These are phyloP conservation scores for Phytophthora pluvialis DNA, from an alignment of 352 stramenopile genomes.

Conservation along the genomic window DNA sequence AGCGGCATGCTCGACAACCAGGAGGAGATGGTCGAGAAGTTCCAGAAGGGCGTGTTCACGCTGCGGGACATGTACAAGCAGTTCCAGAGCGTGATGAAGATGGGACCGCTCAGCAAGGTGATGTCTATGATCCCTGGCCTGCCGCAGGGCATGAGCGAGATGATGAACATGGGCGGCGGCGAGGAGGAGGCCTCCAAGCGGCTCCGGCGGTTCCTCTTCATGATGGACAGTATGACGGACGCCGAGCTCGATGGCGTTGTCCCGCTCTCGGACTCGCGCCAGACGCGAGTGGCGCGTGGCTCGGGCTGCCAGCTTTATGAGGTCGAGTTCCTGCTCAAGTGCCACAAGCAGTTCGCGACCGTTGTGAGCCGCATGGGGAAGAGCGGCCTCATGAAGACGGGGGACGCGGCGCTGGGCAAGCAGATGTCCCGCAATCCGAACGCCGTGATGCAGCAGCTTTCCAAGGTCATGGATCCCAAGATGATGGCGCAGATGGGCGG, in stretches of 20 bases:
- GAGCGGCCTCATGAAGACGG: conserved; percentile 92
- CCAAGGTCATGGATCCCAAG: conserved; percentile 93
- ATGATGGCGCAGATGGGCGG: conserved; percentile 92
- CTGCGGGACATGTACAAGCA: conserved; percentile 99
- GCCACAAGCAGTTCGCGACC: conserved; percentile 95
- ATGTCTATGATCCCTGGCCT: conserved; percentile 99
- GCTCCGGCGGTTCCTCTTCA: conserved; percentile 98
- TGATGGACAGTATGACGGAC: conserved; percentile 99
- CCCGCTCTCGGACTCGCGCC: conserved; percentile 66
- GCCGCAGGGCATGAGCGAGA: conserved; percentile 86
- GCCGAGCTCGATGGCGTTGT: conserved; percentile 95
- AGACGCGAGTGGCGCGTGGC: conserved; percentile 91
- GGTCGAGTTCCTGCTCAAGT: conserved; percentile 94
- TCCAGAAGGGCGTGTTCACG: conserved; percentile 97
- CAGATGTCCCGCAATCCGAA: conserved; percentile 97
- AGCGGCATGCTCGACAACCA: conserved; percentile 93
- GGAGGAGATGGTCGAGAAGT: conserved; percentile 96
- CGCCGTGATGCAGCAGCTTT: conserved; percentile 96
- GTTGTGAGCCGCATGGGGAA: conserved; percentile 98
- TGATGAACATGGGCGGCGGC: conserved; percentile 92
- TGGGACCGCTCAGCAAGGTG: conserved; percentile 97
- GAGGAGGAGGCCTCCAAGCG: conserved; percentile 93
- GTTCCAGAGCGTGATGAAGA: conserved; percentile 98
- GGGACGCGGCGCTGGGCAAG: conserved; percentile 88
- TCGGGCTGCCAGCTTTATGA: conserved; percentile 90